These are phyloP conservation scores for Stachybotrys echinatus DNA, from an alignment of 2,329 filamentous ascomycete species.

Conservation along the genomic window DNA sequence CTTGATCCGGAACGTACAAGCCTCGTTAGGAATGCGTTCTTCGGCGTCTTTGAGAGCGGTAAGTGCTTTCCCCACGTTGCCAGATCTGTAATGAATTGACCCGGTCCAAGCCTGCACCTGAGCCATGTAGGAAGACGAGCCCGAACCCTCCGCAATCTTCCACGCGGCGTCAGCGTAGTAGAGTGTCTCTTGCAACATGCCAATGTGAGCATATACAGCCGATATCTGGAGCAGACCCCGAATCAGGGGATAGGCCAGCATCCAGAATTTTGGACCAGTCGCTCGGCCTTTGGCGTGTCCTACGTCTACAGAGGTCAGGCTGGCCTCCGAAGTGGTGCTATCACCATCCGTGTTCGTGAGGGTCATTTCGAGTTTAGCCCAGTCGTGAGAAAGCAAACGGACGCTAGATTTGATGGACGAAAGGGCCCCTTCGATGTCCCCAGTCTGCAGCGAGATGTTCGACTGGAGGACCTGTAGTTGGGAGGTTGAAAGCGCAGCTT, in stretches of 20 bases:
- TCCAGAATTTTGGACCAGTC: slow-evolving; percentile 67
- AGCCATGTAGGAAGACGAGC: slow-evolving; percentile 53
- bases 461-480: slow-evolving; percentile 52
- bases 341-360: slow-evolving; percentile 9
- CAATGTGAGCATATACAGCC: slow-evolving; percentile 73
- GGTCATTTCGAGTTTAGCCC: slow-evolving; percentile 43
- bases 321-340: slow-evolving; percentile 21
- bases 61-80: slow-evolving; percentile 52
- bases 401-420: slow-evolving; percentile 52
- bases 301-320: slow-evolving; percentile 17
- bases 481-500: slow-evolving; percentile 24
- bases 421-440: slow-evolving; percentile 54
- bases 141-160: slow-evolving; percentile 66
- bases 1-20: slow-evolving; percentile 26
- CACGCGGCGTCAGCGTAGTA: slow-evolving; percentile 83
- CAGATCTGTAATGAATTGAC: slow-evolving; percentile 51
- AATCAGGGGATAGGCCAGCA: slow-evolving; percentile 68
- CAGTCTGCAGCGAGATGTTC: slow-evolving; percentile 56
- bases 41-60: slow-evolving; percentile 50
- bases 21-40: slow-evolving; percentile 39
- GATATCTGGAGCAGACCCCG: slow-evolving; percentile 69
- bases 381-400: slow-evolving; percentile 49
- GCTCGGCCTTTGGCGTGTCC: slow-evolving; percentile 13
- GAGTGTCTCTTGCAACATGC: slow-evolving; percentile 80
- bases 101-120: slow-evolving; percentile 51